These are phyloP conservation scores for Brassica rapa DNA, from an alignment of 345 rosid species.

Conservation along the genomic window DNA sequence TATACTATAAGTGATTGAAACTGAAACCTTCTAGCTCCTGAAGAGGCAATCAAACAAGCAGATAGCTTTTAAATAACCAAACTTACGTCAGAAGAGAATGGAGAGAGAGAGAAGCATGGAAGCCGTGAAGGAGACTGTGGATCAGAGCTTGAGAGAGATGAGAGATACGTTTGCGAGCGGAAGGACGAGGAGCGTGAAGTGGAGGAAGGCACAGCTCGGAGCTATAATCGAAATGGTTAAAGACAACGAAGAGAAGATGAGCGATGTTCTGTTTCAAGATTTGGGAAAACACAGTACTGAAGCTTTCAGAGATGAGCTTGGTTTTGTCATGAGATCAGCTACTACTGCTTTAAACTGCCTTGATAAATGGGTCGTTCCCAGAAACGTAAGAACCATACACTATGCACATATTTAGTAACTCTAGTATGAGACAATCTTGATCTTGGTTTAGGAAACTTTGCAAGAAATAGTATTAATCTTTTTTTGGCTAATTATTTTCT, in stretches of 20 bases:
- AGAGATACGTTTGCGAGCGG: slow-evolving; percentile 61
- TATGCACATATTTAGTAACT: not conserved
- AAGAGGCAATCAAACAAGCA: not conserved
- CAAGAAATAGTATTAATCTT: not conserved
- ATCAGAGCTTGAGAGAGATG: slow-evolving; percentile 49
- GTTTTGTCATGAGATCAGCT: slow-evolving; percentile 63
- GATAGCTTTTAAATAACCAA: not conserved
- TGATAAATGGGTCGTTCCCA: slow-evolving; percentile 78
- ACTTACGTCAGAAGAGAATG: not conserved
- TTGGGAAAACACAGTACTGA: slow-evolving; percentile 83
- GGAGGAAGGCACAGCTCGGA: slow-evolving; percentile 78
- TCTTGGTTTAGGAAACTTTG: not conserved
- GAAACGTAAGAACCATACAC: slow-evolving; percentile 47
- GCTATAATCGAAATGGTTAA: slow-evolving; percentile 56
- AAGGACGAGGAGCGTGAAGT: slow-evolving; percentile 54
- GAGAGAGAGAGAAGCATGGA: slow-evolving; percentile 14
- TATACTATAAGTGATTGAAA: not conserved
- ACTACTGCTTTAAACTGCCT: slow-evolving; percentile 47
- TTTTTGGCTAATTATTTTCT: not conserved
- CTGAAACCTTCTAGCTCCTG: not conserved
- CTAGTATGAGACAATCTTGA: not conserved
- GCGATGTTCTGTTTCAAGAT: slow-evolving; percentile 60
- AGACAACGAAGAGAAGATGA: slow-evolving; percentile 58
- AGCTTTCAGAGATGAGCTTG: slow-evolving; percentile 79
- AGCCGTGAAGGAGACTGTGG: slow-evolving; percentile 41